Evolutionary conservation across 73 alveolate species (phyloP).

Genomic region (Breviolum minutum): DNA sequence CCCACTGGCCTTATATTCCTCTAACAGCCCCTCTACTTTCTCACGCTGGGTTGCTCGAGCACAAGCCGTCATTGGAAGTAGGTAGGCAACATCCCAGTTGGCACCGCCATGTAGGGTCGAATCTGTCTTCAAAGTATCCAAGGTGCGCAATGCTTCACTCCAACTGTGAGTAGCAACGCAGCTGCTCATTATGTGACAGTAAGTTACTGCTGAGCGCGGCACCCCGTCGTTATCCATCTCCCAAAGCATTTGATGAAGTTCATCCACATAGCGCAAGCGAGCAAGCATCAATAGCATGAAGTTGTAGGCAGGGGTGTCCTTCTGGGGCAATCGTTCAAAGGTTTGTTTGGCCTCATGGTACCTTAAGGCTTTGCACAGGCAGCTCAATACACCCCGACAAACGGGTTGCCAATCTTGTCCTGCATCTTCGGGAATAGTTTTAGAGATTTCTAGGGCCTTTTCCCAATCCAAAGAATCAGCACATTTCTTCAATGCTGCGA

Average conservation of each 20-base stretch:
- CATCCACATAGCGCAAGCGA: background rate
- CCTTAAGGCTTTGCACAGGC: background rate
- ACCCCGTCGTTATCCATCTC: background rate
- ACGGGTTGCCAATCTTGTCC: conserved; percentile 5
- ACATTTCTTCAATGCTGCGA: background rate
- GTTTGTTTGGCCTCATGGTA: conserved; percentile 3
- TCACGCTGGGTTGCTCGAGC: background rate
- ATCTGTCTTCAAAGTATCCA: conserved; percentile 5
- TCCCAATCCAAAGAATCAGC: background rate
- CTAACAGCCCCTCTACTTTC: background rate
- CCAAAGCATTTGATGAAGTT: background rate
- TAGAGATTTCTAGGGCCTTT: background rate
- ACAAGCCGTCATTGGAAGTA: conserved; percentile 13
- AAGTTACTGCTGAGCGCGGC: conserved; percentile 8
- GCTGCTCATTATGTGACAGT: conserved; percentile 5
- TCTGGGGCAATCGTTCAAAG: background rate
- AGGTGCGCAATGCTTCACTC: background rate
- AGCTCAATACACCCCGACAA: background rate
- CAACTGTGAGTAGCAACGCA: background rate
- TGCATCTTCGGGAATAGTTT: background rate
- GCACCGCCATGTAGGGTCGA: background rate
- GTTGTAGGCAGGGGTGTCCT: conserved; percentile 5
- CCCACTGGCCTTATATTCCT: conserved; percentile 19
- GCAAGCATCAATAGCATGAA: conserved; percentile 18
- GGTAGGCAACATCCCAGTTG: conserved; percentile 25